Evolutionary conservation across 768 basidiomycete genomes (phyloP), one percentile per base, ranked within the genome.

Genomic region (Porphyrellus cyaneotinctus): DNA sequence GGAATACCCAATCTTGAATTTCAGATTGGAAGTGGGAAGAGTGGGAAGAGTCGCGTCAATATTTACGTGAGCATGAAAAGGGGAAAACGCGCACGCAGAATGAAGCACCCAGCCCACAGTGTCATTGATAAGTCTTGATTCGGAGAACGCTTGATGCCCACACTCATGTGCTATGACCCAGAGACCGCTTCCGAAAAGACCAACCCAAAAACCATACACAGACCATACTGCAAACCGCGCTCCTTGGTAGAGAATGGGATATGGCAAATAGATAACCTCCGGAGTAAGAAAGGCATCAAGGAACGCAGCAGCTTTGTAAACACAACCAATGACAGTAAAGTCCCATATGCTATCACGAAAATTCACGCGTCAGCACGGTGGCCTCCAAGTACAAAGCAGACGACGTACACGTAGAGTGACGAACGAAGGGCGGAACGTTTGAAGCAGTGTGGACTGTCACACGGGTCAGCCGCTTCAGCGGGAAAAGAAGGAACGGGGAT

Each of bases 131-230:
- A 76, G 67, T 75, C 94, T 95, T 47, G 85, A 94, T 58, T 93
- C 85, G 1, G 94, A 97, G 77, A 92, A 99, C 0, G 91, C 89
- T 70, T 95, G 93, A 70, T 99, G 95, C 28, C 95, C 95, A 62
- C 91, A 94, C 72, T 97, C 94, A 66, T 95, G 93, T 43, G 86
- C 94, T 54, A 95, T 75, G 59, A 94, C 87, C 95, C 95, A 97
- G 47, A 97, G 75, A 53, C 95, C 95, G n/a, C 94, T 97, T 6
- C 78, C 85, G 55, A 93, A 88, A 28, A 95, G 82, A 51, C 95
- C 93, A 7, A 85, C 73, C 65, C 79, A 81, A 73, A 95, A 88
- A 30, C 84, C 78, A 70, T 95, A 95, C 38, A 88, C 58, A 3
- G 85, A 75, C 91, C 91, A 95, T 30, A 93, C 61, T 1, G 82